A percentile compares a stretch with the other conserved stretches of the same genome.
Conservation (phyloP, 2,329 filamentous ascomycete species). For the Camillea tinctor region DNA sequence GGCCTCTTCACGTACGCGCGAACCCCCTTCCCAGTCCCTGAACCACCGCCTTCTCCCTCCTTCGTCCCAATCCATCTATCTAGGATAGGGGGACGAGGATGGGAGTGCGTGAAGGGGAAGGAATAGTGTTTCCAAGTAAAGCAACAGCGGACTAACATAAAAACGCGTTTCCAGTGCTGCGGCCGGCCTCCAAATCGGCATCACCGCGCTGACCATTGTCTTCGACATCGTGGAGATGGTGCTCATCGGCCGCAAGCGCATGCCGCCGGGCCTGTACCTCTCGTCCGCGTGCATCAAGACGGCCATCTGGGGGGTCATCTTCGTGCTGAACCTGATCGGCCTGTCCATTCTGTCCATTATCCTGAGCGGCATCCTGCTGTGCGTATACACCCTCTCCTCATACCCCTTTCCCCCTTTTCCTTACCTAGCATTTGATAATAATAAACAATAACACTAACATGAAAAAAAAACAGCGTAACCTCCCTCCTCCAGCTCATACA, state of each 20-base stretch:
- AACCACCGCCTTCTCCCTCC: no score
- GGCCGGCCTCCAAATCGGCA: slow-evolving; percentile 21
- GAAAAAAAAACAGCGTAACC: slow-evolving; percentile 13
- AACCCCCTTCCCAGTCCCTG: no score
- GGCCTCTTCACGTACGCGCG: slow-evolving; percentile 14
- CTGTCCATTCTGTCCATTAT: slow-evolving; percentile 13
- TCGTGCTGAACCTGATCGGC: slow-evolving; percentile 16
- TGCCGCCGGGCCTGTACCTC: slow-evolving; percentile 25
- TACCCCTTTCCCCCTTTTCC: not conserved
- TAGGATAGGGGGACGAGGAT: no score
- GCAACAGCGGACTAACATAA: not conserved
- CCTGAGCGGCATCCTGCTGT: slow-evolving; percentile 14
- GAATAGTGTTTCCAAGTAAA: no score
- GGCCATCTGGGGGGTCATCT: slow-evolving; percentile 20
- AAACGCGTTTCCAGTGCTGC: slow-evolving; percentile 11
- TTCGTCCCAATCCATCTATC: not conserved
- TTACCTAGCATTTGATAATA: not conserved
- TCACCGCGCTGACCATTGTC: slow-evolving; percentile 20
- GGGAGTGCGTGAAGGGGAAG: no score
- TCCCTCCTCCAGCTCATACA: slow-evolving; percentile 23
- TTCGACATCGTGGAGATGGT: slow-evolving; percentile 26
- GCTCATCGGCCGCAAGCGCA: slow-evolving; percentile 19
- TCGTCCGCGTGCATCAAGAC: slow-evolving; percentile 23
- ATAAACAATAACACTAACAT: not conserved
- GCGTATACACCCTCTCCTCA: slow-evolving; percentile 7